Percentiles rank a stretch among this genome's conserved stretches.
phyloP scores from a whole-genome alignment of 768 basidiomycete species.

The Psilocybe cubensis region DNA sequence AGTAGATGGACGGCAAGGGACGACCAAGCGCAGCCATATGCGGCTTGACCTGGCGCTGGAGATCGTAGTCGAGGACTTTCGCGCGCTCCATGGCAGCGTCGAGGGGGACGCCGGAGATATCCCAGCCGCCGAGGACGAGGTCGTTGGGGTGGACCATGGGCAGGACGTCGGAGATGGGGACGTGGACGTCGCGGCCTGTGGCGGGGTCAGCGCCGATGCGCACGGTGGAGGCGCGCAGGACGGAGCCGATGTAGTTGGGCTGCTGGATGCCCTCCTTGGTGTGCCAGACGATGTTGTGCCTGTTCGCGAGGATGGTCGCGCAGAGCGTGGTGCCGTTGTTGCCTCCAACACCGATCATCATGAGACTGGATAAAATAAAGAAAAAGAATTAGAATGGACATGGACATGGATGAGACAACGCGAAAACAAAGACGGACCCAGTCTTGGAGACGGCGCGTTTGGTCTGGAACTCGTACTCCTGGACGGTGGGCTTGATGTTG shows the following conservation, averaged over 20 bases:
- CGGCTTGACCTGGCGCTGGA: constrained; percentile 93
- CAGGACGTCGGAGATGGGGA: constrained; percentile 90
- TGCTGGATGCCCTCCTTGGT: constrained; percentile 91
- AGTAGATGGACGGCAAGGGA: constrained; percentile 95
- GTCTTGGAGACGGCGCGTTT: constrained; percentile 84
- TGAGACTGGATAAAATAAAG: constrained; percentile 57
- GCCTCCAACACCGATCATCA: constrained; percentile 97
- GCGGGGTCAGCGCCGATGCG: constrained; percentile 82
- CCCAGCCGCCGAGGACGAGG: constrained; percentile 97
- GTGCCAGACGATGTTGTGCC: constrained; percentile 91
- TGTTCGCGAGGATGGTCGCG: constrained; percentile 95
- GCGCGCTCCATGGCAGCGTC: constrained; percentile 95
- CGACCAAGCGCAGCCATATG: constrained; percentile 79
- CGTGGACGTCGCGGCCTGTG: constrained; percentile 87
- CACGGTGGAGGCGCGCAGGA: constrained; percentile 95
- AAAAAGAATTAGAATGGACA: constrained; percentile 17
- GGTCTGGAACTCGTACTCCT: constrained; percentile 91
- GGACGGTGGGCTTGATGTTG: constrained; percentile 76
- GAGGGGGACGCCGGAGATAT: constrained; percentile 84
- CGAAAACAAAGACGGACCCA: constrained; percentile 62
- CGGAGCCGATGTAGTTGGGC: constrained; percentile 97
- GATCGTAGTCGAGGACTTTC: constrained; percentile 93
- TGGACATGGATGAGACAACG: constrained; percentile 10
- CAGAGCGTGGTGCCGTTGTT: constrained; percentile 96
- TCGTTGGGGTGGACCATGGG: constrained; percentile 99